These are phyloP conservation scores for Ceratocystis smalleyi DNA, from an alignment of 2,329 filamentous ascomycete genomes.

Conservation along the genomic window DNA sequence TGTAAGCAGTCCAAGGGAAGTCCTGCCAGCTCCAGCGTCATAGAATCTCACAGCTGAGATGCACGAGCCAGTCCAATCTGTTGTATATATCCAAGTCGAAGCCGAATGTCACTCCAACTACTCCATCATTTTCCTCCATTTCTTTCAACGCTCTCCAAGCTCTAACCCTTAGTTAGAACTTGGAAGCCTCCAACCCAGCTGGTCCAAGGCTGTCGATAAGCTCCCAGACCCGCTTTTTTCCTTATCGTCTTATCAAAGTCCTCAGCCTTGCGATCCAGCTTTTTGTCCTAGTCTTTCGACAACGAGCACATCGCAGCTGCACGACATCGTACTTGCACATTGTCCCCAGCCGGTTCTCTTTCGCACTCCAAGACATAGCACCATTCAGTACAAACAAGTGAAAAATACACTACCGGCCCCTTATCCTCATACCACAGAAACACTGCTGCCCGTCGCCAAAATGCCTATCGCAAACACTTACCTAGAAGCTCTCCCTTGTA, in stretches of 20 bases:
- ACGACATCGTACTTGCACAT: neutral
- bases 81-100: too few species aligned
- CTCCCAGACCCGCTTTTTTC: neutral
- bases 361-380: neutral
- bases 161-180: neutral
- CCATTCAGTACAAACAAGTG: neutral
- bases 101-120: too few species aligned
- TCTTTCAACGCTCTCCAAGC: neutral
- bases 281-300: neutral
- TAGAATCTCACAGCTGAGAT: too few species aligned
- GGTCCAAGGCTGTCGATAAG: neutral
- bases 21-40: too few species aligned
- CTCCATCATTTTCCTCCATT: too few species aligned
- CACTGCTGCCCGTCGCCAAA: constrained; percentile 4
- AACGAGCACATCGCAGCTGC: neutral
- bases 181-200: neutral
- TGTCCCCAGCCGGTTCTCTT: neutral
- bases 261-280: neutral
- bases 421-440: neutral
- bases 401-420: neutral
- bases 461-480: constrained; percentile 28
- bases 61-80: too few species aligned
- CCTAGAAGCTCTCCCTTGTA: constrained; percentile 72
- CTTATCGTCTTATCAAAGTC: neutral
- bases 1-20: too few species aligned